Evolutionary conservation across 192 early-diverging fungal genomes (phyloP).

Genomic region (Hyaloraphidium curvatum): DNA sequence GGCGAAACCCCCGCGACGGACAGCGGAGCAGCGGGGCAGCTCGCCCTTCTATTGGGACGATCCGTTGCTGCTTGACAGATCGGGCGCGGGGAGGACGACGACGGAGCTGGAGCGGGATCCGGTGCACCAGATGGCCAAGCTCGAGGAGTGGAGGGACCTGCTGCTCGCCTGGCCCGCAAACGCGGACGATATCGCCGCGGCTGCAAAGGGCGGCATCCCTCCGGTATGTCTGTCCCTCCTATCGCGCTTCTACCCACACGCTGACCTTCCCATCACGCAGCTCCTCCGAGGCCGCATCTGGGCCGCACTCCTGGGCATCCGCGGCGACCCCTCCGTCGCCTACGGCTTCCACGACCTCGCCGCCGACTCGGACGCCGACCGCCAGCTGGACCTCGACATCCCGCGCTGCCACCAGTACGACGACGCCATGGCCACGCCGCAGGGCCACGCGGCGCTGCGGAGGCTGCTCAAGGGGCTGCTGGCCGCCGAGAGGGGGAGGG

Average conservation of each 20-base stretch:
- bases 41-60: constrained; percentile 12
- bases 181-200: not conserved
- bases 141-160: not conserved
- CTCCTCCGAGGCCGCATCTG: constrained; percentile 40
- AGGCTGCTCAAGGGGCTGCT: constrained; percentile 36
- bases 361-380: constrained; percentile 27
- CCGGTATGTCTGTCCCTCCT: not conserved
- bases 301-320: constrained; percentile 39
- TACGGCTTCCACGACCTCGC: constrained; percentile 34
- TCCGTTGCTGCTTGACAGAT: not conserved
- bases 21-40: constrained; percentile 15
- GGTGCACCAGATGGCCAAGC: not conserved
- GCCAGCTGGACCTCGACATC: constrained; percentile 37
- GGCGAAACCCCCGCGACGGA: constrained; percentile 8
- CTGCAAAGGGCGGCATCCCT: not conserved
- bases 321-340: constrained; percentile 26
- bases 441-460: constrained; percentile 37
- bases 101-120: not conserved
- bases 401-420: constrained; percentile 51
- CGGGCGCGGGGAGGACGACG: not conserved
- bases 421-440: constrained; percentile 34
- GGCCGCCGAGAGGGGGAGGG: constrained; percentile 29
- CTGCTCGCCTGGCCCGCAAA: not conserved
- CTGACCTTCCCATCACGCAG: constrained; percentile 7
- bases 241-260: not conserved